Evolutionary conservation across 768 basidiomycete species (phyloP).

Genomic region (Chlorophyllum brunneum): DNA sequence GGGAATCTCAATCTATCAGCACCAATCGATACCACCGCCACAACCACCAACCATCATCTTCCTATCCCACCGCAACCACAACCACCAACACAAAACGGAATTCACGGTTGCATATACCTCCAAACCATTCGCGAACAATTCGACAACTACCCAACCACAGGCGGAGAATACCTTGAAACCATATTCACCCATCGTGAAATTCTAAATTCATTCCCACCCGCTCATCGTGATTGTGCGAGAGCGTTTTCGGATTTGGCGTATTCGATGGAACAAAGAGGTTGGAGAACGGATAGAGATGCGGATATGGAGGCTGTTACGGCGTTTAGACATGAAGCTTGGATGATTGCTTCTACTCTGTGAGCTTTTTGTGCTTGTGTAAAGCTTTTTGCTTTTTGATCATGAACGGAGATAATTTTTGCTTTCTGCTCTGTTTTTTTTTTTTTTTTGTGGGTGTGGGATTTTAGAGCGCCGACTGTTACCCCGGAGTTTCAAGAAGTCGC

Average conservation of each 20-base stretch:
- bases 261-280: constrained; percentile 56
- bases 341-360: constrained; percentile 42
- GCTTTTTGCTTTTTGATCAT: not conserved
- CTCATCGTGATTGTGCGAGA: constrained; percentile 59
- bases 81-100: constrained; percentile 19
- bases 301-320: constrained; percentile 67
- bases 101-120: constrained; percentile 59
- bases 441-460: too few relatives aligned
- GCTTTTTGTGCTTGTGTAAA: constrained; percentile 3
- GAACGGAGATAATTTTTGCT: not conserved
- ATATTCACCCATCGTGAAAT: constrained; percentile 78
- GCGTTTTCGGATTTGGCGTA: constrained; percentile 65
- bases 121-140: constrained; percentile 56
- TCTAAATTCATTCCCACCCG: constrained; percentile 55
- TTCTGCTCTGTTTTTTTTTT: too few relatives aligned
- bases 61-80: not conserved
- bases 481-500: not conserved
- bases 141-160: constrained; percentile 52
- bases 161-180: constrained; percentile 73
- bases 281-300: constrained; percentile 68
- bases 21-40: too few relatives aligned
- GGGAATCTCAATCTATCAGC: not conserved
- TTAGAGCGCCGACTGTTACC: not conserved
- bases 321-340: constrained; percentile 67
- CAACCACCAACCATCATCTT: not conserved